Conservation (phyloP, 148 eudicot genomes). For the Camellia sinensis region DNA sequence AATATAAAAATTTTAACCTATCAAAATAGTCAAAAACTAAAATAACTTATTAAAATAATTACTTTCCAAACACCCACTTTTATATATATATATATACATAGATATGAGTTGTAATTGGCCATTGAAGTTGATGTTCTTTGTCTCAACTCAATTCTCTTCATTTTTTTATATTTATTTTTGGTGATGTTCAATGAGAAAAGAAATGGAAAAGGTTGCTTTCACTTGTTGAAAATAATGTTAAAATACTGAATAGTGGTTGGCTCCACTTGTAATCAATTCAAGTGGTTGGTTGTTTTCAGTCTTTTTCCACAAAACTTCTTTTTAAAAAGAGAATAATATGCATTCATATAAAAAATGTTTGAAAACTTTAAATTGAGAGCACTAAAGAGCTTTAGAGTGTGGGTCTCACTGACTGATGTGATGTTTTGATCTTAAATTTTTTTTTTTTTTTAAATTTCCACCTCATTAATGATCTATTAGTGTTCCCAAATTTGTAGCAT, state of each 20-base stretch:
- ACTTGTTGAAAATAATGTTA: constrained; percentile 6
- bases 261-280: constrained; percentile 4
- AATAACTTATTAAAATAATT: background rate
- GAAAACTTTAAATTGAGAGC: too few species aligned
- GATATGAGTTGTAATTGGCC: background rate
- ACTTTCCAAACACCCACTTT: too few species aligned
- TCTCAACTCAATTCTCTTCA: background rate
- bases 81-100: too few species aligned
- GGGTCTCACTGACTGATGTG: too few species aligned
- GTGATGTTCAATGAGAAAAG: background rate
- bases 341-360: too few species aligned
- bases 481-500: too few species aligned
- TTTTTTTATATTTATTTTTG: background rate
- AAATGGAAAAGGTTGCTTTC: constrained; percentile 11
- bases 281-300: constrained; percentile 20
- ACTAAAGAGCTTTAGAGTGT: too few species aligned
- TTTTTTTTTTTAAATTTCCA: too few species aligned
- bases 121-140: background rate
- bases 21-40: too few species aligned
- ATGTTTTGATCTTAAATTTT: too few species aligned
- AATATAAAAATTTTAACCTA: too few species aligned
- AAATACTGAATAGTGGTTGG: constrained; percentile 16
- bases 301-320: constrained; percentile 5
- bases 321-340: background rate
- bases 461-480: too few species aligned